These are phyloP conservation scores for Pecoramyces ruminantium DNA, from an alignment of 192 early-diverging fungal species.

Conservation along the genomic window DNA sequence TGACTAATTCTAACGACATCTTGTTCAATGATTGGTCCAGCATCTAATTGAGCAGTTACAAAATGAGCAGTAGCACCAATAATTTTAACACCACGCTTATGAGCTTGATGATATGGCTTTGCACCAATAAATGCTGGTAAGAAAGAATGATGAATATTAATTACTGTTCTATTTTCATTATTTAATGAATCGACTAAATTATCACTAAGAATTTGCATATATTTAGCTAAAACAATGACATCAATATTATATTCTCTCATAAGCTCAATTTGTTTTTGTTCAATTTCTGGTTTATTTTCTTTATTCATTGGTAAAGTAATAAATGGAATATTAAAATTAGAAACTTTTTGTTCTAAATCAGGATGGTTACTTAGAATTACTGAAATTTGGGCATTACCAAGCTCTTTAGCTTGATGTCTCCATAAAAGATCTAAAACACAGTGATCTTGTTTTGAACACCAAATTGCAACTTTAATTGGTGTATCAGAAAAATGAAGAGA, in stretches of 20 bases:
- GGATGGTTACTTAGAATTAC: background rate
- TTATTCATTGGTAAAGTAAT: background rate
- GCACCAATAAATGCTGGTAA: constrained; percentile 2
- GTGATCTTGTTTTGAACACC: constrained; percentile 4
- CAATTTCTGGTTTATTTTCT: background rate
- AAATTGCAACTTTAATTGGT: background rate
- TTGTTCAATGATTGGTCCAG: constrained; percentile 4
- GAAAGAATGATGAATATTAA: constrained; percentile 5
- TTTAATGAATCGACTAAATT: background rate
- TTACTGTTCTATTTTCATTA: background rate
- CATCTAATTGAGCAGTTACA: constrained; percentile 2
- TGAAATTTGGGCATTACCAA: background rate
- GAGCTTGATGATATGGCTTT: constrained; percentile 3
- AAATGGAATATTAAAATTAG: background rate
- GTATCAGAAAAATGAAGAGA: background rate
- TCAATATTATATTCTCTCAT: constrained; percentile 1
- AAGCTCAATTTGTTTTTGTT: constrained; percentile 1
- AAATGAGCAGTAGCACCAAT: constrained; percentile 2
- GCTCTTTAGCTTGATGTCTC: background rate
- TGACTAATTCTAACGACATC: constrained; percentile 1
- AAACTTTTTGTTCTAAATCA: background rate
- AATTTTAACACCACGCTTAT: constrained; percentile 2
- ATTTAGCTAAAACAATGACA: constrained; percentile 1
- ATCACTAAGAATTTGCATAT: constrained; percentile 1
- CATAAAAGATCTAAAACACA: constrained; percentile 1